phyloP scores from a whole-genome alignment of 2,329 filamentous ascomycete species.

The Fusarium ramigenum region DNA sequence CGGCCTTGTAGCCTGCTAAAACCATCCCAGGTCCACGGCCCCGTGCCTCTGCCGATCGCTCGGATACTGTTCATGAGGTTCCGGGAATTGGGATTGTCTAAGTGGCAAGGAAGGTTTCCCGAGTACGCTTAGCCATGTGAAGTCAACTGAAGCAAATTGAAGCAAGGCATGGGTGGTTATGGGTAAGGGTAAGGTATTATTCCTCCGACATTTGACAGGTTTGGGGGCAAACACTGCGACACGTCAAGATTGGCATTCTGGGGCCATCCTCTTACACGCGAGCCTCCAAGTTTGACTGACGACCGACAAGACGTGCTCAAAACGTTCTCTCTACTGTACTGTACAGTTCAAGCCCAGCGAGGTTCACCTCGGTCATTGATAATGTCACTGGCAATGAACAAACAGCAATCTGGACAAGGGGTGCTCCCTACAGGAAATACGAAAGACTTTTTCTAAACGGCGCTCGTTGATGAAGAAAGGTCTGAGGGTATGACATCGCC shows the following conservation, averaged over 20 bases:
- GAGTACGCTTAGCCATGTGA: constrained; percentile 17
- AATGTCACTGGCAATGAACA: constrained; percentile 7
- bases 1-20: neutral
- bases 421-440: constrained; percentile 14
- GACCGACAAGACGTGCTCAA: neutral
- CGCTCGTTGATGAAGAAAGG: constrained; percentile 23
- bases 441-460: constrained; percentile 23
- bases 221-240: constrained; percentile 18
- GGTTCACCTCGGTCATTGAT: neutral
- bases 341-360: neutral
- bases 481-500: constrained; percentile 25
- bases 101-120: constrained; percentile 27
- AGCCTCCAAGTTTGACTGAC: constrained; percentile 3
- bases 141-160: neutral
- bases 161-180: neutral
- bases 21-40: constrained; percentile 32
- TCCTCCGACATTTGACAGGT: constrained; percentile 34
- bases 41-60: constrained; percentile 41
- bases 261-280: constrained; percentile 13
- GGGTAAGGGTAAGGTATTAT: constrained; percentile 8
- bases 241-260: constrained; percentile 20
- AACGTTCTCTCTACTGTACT: neutral
- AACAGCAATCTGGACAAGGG: constrained; percentile 28
- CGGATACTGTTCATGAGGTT: constrained; percentile 36
- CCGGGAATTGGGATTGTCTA: constrained; percentile 27